Evolutionary conservation across 305 asterid genomes (phyloP).

Genomic region (Fraxinus velutina): DNA sequence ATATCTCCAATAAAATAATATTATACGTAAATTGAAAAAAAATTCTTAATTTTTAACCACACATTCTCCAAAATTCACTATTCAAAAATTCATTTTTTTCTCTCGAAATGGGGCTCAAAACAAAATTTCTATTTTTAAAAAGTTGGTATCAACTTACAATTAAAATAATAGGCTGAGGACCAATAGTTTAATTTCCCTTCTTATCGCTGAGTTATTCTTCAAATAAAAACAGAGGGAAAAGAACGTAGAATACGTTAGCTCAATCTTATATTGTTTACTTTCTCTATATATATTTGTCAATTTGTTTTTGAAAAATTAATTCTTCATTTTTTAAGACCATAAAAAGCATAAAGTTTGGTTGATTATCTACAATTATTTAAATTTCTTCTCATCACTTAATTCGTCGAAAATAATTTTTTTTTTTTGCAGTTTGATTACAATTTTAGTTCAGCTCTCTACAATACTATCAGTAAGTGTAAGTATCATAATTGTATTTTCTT

Average conservation of each 20-base stretch:
- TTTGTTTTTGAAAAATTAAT: neutral
- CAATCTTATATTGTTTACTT: neutral
- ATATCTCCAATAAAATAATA: too few relatives aligned
- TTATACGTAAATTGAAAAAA: too few relatives aligned
- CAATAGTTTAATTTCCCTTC: neutral
- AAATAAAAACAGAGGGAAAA: neutral
- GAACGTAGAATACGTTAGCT: neutral
- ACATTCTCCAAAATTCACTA: neutral
- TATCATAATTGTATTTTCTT: neutral
- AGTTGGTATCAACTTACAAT: neutral
- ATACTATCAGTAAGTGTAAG: conserved; percentile 4
- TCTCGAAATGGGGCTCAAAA: neutral
- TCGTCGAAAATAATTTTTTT: conserved; percentile 24
- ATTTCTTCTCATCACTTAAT: conserved; percentile 9
- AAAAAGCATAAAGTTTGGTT: neutral
- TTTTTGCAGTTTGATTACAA: neutral
- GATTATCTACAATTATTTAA: neutral
- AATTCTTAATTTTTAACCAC: too few relatives aligned
- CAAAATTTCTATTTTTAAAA: too few relatives aligned
- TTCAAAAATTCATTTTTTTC: neutral
- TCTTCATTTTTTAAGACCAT: neutral
- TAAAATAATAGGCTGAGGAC: neutral
- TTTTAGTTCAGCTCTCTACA: conserved; percentile 2
- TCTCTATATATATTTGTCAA: neutral
- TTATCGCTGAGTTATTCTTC: neutral